These are phyloP conservation scores for Pythium apleroticum DNA, from an alignment of 352 stramenopile genomes.

Conservation along the genomic window DNA sequence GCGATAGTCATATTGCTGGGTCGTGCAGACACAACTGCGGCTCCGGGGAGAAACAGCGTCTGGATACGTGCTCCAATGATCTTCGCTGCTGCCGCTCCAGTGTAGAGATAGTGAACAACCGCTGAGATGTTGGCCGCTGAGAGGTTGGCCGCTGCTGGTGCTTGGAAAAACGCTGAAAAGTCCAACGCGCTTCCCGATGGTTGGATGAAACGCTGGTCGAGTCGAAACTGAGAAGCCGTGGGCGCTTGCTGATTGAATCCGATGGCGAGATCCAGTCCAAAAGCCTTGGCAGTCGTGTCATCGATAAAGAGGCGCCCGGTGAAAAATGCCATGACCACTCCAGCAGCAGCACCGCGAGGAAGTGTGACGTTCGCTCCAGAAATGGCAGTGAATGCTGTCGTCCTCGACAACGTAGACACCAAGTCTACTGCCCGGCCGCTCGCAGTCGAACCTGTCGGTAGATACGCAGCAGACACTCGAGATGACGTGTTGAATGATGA, in stretches of 20 bases:
- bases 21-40: conserved; percentile 20
- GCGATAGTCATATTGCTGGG: conserved; percentile 17
- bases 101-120: conserved; percentile 37
- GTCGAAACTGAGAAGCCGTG: conserved; percentile 26
- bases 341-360: conserved; percentile 16
- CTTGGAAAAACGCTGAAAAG: conserved; percentile 39
- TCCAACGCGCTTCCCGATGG: conserved; percentile 45
- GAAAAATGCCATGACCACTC: conserved; percentile 48
- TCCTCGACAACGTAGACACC: conserved; percentile 27
- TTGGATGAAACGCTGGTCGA: conserved; percentile 50
- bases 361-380: conserved; percentile 30
- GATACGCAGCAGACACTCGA: conserved; percentile 37
- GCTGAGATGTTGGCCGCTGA: conserved; percentile 15
- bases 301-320: conserved; percentile 56
- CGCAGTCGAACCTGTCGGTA: conserved; percentile 31
- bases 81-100: conserved; percentile 41
- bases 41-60: conserved; percentile 37
- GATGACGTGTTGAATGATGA: conserved; percentile 48
- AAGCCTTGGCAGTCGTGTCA: conserved; percentile 42
- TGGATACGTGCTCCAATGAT: conserved; percentile 43
- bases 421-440: conserved; percentile 33
- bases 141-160: conserved; percentile 6
- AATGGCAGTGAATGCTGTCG: conserved; percentile 33
- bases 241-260: conserved; percentile 25
- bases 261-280: conserved; percentile 49